Evolutionary conservation across 768 basidiomycete genomes (phyloP).

Genomic region (Neoboletus subvelutipes): DNA sequence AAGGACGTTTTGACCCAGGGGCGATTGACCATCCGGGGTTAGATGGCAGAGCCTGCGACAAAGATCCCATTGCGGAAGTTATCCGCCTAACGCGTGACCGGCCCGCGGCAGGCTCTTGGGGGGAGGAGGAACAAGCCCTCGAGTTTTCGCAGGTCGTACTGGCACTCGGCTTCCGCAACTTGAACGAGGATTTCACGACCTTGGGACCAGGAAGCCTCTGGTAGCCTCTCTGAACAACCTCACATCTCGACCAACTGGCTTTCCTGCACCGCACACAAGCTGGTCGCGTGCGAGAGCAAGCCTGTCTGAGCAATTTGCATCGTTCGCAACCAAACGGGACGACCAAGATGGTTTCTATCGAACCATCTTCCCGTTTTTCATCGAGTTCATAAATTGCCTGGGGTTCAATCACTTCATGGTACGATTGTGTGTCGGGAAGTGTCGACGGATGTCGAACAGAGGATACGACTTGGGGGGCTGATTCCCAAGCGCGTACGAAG

Average conservation of each 20-base stretch:
- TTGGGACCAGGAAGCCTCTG: slow-evolving; percentile 29
- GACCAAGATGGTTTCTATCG: slow-evolving; percentile 18
- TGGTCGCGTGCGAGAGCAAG: slow-evolving; percentile 30
- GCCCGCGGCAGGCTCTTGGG: neutral
- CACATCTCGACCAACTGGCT: slow-evolving; percentile 1
- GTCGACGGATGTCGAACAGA: slow-evolving; percentile 29
- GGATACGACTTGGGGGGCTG: slow-evolving; percentile 1
- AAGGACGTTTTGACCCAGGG: slow-evolving; percentile 17
- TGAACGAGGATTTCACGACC: neutral
- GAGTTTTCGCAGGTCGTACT: neutral
- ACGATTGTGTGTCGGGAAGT: slow-evolving; percentile 14
- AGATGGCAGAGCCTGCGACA: neutral
- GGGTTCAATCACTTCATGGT: slow-evolving; percentile 22
- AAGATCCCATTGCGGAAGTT: neutral
- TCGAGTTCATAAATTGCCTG: slow-evolving; percentile 30
- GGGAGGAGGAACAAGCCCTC: neutral
- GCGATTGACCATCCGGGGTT: neutral
- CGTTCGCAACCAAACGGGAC: slow-evolving; percentile 21
- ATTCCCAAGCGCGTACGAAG: slow-evolving; percentile 24
- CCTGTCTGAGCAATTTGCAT: slow-evolving; percentile 10
- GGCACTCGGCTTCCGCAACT: neutral
- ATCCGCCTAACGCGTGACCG: neutral
- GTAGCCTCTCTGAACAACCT: slow-evolving; percentile 6
- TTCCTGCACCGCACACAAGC: slow-evolving; percentile 26
- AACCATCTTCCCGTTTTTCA: slow-evolving; percentile 8